Base-by-base conservation (phyloP, 1,139 yeast species). In the Hansenula lynferdii region DNA sequence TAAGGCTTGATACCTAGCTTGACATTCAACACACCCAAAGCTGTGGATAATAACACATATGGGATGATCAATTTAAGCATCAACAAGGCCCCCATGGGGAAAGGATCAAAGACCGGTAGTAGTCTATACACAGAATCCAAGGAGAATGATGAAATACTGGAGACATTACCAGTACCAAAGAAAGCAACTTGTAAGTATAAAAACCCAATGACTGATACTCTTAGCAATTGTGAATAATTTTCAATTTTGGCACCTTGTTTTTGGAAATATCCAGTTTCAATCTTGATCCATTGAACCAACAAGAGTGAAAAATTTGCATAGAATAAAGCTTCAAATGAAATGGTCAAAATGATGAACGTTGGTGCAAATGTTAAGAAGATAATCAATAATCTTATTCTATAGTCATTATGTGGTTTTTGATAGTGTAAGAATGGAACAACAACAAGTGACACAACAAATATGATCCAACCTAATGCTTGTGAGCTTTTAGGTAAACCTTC, bases 131-230 rank as follows among this genome's bases (percentile, higher is more conserved):
- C 98, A 0, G 97, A 85, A 56, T 94, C 98, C 49, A 94, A 69
- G 1, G 97, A 87, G 60, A 94, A 94, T 4, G 97, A 80, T 4
- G 97, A 90, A 43, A 94, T 85, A 5, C 97, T 87, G 1, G 97
- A 86, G 42, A 94, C 80, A 54, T 94, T 94, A 37, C 99, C 99
- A 1, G 96, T 90, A 7, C 98, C 98, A 53, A 94, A 92, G 63
- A 94, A 94, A 1, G 97, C 96, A 45, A 89, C 72, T 61, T 94
- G 98, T 36, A 92, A 68, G 54, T 85, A 75, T 64, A 89, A 86
- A 64, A 92, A 87, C 24, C 96, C 96, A 56, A 89, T 76, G 14
- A 89, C 69, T 4, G 97, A 75, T 33, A 89, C 80, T 47, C 98
- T 69, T 32, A 90, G 68, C 28, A 87, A 73, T 50, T 82, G 92